These are phyloP conservation scores for Cryptosporidium baileyi DNA, from an alignment of 169 alveolate genomes.

Conservation along the genomic window DNA sequence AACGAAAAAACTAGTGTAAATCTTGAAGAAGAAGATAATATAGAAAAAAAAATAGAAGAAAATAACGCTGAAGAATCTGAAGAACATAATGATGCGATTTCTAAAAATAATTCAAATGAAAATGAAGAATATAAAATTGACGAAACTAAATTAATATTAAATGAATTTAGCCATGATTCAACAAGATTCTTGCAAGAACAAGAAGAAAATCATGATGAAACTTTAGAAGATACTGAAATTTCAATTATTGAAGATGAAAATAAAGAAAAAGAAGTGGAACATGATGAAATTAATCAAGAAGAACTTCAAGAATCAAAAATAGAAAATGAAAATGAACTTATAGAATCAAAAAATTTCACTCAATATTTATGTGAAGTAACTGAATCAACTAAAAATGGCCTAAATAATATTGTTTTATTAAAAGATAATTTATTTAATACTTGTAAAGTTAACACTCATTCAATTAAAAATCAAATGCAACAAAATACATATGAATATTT, in stretches of 20 bases:
- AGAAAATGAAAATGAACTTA: background rate
- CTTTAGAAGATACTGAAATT: slow-evolving; percentile 1
- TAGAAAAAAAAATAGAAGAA: background rate
- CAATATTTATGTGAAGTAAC: background rate
- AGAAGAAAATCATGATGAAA: background rate
- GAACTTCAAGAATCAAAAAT: background rate
- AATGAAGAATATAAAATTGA: background rate
- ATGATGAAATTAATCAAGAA: background rate
- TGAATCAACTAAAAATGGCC: background rate
- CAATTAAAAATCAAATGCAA: background rate
- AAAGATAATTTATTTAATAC: background rate
- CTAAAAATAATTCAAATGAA: background rate
- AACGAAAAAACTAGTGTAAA: background rate
- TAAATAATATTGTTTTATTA: background rate
- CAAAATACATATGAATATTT: background rate
- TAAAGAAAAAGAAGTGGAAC: background rate
- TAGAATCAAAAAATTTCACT: background rate
- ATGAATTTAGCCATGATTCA: background rate
- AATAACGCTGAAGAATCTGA: background rate
- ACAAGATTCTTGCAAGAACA: background rate
- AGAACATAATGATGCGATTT: background rate
- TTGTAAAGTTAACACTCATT: background rate
- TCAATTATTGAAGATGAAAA: background rate
- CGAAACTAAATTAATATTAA: slow-evolving; percentile 18
- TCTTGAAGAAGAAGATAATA: background rate